Percentiles rank a stretch among this genome's conserved stretches.
These are phyloP conservation scores for Chalciporus chontae DNA, from an alignment of 768 basidiomycete species.

Conservation along the genomic window DNA sequence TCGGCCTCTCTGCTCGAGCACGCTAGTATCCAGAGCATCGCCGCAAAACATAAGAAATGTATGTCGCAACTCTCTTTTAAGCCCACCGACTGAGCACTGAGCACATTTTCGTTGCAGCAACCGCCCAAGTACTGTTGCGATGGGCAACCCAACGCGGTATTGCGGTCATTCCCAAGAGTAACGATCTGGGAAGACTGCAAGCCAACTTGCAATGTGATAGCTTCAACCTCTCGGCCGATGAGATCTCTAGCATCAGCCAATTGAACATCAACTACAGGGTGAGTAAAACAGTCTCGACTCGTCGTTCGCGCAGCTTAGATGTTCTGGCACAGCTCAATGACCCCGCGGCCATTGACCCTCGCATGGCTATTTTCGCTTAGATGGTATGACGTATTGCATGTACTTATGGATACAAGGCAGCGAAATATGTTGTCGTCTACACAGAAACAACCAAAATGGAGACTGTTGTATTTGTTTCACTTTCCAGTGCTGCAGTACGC, in stretches of 20 bases:
- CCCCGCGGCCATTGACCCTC: slow-evolving; percentile 62
- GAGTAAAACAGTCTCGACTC: slow-evolving; percentile 20
- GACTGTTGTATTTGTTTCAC: background rate
- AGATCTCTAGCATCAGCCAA: slow-evolving; percentile 52
- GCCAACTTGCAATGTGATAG: slow-evolving; percentile 45
- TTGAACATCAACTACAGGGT: slow-evolving; percentile 67
- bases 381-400: background rate
- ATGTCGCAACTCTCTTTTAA: background rate
- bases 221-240: slow-evolving; percentile 52
- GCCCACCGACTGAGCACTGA: slow-evolving; percentile 4
- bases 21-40: slow-evolving; percentile 40
- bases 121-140: slow-evolving; percentile 69
- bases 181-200: slow-evolving; percentile 36
- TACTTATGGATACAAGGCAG: background rate
- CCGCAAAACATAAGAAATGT: slow-evolving; percentile 54
- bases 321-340: slow-evolving; percentile 54
- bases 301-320: slow-evolving; percentile 4
- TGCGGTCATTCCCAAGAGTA: slow-evolving; percentile 75
- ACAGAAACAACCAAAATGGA: background rate
- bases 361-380: slow-evolving; percentile 70
- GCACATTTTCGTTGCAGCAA: slow-evolving; percentile 16
- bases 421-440: background rate
- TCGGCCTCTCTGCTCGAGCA: slow-evolving; percentile 53
- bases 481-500: too few relatives aligned
- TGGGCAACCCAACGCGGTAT: slow-evolving; percentile 78